Conservation (phyloP, 192 early-diverging fungal species). For the Linnemannia exigua region DNA sequence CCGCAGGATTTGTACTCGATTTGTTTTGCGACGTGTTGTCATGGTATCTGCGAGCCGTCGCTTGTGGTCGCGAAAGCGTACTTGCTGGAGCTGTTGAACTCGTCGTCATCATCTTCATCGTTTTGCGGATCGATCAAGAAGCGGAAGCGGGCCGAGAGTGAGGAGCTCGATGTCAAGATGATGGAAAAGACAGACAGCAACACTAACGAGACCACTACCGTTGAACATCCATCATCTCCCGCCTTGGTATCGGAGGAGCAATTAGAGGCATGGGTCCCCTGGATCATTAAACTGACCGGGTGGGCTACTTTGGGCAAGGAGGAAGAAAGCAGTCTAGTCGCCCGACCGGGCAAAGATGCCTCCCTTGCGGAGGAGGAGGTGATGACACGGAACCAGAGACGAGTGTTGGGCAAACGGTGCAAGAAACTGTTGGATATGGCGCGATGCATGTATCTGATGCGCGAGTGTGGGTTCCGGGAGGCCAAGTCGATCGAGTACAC, state of each 20-base stretch:
- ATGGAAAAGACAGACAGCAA: background rate
- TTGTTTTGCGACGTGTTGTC: constrained; percentile 55
- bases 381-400: constrained; percentile 40
- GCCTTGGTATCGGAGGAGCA: constrained; percentile 19
- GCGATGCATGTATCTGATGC: constrained; percentile 38
- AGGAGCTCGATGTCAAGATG: background rate
- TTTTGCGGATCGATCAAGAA: constrained; percentile 25
- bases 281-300: constrained; percentile 51
- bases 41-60: constrained; percentile 49
- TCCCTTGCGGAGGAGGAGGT: background rate
- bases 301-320: constrained; percentile 51
- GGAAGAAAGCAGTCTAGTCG: constrained; percentile 43
- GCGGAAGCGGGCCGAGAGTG: constrained; percentile 30
- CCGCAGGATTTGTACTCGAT: constrained; percentile 37
- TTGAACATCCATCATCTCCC: background rate
- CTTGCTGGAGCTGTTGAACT: constrained; percentile 33
- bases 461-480: constrained; percentile 48
- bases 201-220: background rate
- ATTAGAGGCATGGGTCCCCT: constrained; percentile 38
- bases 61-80: constrained; percentile 34
- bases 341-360: constrained; percentile 50
- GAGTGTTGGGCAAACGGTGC: constrained; percentile 50
- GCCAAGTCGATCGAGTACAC: constrained; percentile 52
- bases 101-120: background rate
- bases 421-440: constrained; percentile 53